A percentile compares a stretch with the other conserved stretches of the same genome.
Conservation (phyloP, 2,329 filamentous ascomycete genomes). For the Hypomyces perniciosus region DNA sequence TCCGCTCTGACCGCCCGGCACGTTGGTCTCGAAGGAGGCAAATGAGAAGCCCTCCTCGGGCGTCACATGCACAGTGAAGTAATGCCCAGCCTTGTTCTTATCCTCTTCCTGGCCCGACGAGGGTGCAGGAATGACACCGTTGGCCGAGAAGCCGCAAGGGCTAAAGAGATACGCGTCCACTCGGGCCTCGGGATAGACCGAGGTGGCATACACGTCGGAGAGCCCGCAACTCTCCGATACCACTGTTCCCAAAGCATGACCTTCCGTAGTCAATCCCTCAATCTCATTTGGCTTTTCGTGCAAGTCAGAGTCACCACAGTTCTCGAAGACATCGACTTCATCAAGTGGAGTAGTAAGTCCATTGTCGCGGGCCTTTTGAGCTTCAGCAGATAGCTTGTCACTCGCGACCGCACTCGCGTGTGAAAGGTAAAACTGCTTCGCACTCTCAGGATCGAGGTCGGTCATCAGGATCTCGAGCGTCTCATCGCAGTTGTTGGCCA, state of each 20-base stretch:
- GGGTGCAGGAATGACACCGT: conserved; percentile 84
- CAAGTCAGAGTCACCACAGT: conserved; percentile 46
- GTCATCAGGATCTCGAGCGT: conserved; percentile 71
- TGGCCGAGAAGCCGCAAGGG: conserved; percentile 94
- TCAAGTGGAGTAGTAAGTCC: conserved; percentile 50
- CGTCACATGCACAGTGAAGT: conserved; percentile 98
- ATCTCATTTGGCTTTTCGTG: conserved; percentile 53
- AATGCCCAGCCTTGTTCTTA: conserved; percentile 58
- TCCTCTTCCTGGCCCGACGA: conserved; percentile 34
- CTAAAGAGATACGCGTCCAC: conserved; percentile 96
- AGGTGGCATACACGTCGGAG: conserved; percentile 78
- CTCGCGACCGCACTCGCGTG: conserved; percentile 85
- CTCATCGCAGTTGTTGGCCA: conserved; percentile 59
- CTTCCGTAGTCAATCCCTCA: conserved; percentile 81
- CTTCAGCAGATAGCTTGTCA: conserved; percentile 65
- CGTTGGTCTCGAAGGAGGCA: conserved; percentile 97
- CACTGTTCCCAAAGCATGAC: conserved; percentile 85
- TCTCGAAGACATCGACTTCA: conserved; percentile 76
- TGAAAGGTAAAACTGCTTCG: conserved; percentile 63
- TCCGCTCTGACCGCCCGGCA: conserved; percentile 80
- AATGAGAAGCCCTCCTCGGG: conserved; percentile 96
- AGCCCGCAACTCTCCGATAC: conserved; percentile 88
- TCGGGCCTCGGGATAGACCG: conserved; percentile 83
- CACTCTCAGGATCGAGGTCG: conserved; percentile 61
- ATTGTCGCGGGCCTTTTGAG: conserved; percentile 55